Evolutionary conservation across 345 rosid genomes (phyloP).

Genomic region (Melaleuca quinquenervia): DNA sequence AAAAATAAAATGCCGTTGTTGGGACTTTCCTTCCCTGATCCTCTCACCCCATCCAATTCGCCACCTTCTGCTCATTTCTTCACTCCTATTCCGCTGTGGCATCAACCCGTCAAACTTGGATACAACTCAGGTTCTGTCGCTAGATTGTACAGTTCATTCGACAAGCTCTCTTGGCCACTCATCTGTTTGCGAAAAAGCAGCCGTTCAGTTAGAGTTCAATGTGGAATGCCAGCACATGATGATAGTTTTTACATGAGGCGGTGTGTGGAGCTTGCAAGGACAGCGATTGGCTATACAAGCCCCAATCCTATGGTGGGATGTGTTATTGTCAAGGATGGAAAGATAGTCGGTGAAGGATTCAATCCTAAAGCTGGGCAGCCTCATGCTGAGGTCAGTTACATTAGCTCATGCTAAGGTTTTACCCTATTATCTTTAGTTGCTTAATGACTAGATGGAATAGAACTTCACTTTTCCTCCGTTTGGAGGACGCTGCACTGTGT

Average conservation of each 20-base stretch:
- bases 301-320: conserved; percentile 96
- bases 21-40: not conserved
- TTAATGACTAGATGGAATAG: not conserved
- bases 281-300: conserved; percentile 60
- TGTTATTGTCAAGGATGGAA: conserved; percentile 74
- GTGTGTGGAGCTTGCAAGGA: conserved; percentile 56
- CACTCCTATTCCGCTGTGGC: not conserved
- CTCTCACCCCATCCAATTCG: not conserved
- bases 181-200: not conserved
- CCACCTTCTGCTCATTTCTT: not conserved
- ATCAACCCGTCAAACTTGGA: not conserved
- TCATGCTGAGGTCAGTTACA: conserved; percentile 67
- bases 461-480: not conserved
- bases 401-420: not conserved
- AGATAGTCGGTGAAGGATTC: conserved; percentile 80
- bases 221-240: conserved; percentile 5
- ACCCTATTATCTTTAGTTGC: not conserved
- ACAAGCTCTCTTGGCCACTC: not conserved
- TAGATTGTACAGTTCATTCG: not conserved
- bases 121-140: not conserved
- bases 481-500: not conserved
- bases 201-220: conserved; percentile 6
- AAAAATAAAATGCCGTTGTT: not conserved
- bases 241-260: conserved; percentile 59
- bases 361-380: conserved; percentile 95